Percentiles rank a stretch among this genome's conserved stretches.
Conservation (phyloP, 306 rosid species). For the Inga oerstediana region DNA sequence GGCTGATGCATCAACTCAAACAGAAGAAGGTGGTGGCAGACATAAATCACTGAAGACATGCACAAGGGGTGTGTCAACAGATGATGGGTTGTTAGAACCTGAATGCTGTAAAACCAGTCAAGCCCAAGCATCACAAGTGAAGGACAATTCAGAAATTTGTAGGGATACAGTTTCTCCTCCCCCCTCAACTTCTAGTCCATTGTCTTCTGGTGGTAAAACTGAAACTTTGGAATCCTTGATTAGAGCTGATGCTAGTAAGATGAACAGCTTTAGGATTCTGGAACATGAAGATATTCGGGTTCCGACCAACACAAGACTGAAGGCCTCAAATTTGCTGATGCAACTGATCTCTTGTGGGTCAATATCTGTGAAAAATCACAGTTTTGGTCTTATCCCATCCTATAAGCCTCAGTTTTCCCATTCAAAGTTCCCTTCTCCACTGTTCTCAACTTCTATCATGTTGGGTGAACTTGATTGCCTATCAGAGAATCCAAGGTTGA, state of each 20-base stretch:
- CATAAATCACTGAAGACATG: conserved; percentile 68
- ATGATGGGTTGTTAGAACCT: conserved; percentile 65
- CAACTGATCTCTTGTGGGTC: conserved; percentile 97
- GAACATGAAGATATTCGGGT: conserved; percentile 72
- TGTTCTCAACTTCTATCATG: conserved; percentile 75
- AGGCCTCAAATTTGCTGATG: conserved; percentile 84
- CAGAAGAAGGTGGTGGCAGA: conserved; percentile 69
- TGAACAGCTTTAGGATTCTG: conserved; percentile 81
- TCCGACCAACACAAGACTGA: conserved; percentile 72
- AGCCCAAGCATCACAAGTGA: conserved; percentile 47
- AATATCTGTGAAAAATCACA: conserved; percentile 87
- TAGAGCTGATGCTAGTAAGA: conserved; percentile 91
- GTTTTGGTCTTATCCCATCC: conserved; percentile 86
- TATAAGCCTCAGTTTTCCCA: conserved; percentile 80
- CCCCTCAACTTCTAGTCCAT: conserved; percentile 69
- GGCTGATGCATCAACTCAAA: conserved; percentile 95
- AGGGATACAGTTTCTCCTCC: conserved; percentile 70
- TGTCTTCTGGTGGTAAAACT: conserved; percentile 73
- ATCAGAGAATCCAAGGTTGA: conserved; percentile 72
- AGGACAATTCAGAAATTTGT: conserved; percentile 63
- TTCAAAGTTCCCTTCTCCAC: conserved; percentile 79
- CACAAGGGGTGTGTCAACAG: conserved; percentile 95
- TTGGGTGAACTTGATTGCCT: conserved; percentile 82
- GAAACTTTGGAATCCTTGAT: conserved; percentile 92
- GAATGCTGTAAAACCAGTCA: conserved; percentile 54